Conservation (phyloP, 1,284 basidiomycete species). For the Fomitopsis betulina region DNA sequence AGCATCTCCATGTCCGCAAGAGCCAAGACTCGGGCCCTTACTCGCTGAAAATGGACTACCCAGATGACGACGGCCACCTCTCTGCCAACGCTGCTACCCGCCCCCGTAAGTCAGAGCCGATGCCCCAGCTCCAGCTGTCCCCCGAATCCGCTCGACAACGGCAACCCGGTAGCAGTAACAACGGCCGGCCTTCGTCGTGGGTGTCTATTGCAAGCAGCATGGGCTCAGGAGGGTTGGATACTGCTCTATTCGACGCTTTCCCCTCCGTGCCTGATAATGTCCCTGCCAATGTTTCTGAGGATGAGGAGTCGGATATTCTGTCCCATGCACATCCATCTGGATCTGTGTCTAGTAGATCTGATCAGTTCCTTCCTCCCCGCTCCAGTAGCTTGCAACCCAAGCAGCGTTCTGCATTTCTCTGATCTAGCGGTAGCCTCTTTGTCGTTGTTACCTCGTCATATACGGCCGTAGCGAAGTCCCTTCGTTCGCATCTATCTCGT, state of each 20-base stretch:
- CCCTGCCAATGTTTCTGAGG: slow-evolving; percentile 9
- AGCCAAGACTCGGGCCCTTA: background rate
- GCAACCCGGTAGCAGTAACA: background rate
- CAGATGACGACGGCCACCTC: slow-evolving; percentile 9
- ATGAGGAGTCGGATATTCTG: slow-evolving; percentile 7
- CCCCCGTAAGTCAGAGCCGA: slow-evolving; percentile 7
- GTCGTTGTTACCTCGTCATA: background rate
- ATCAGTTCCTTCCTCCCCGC: slow-evolving; percentile 10
- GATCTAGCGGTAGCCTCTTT: background rate
- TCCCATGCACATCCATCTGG: slow-evolving; percentile 10
- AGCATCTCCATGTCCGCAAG: background rate
- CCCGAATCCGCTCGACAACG: background rate
- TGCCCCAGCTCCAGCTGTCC: slow-evolving; percentile 6
- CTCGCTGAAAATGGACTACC: slow-evolving; percentile 6
- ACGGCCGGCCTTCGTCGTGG: slow-evolving; percentile 20
- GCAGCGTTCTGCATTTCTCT: slow-evolving; percentile 20
- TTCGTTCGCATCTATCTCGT: background rate
- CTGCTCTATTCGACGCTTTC: slow-evolving; percentile 30
- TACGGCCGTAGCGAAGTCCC: background rate
- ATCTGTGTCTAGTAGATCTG: background rate
- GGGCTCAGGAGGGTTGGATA: slow-evolving; percentile 25
- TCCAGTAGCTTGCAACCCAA: slow-evolving; percentile 11
- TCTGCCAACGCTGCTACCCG: background rate
- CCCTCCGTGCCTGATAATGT: slow-evolving; percentile 28
- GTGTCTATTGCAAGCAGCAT: slow-evolving; percentile 24